These are phyloP conservation scores for Globisporangium orthogonon DNA, from an alignment of 352 stramenopile species.

Conservation along the genomic window DNA sequence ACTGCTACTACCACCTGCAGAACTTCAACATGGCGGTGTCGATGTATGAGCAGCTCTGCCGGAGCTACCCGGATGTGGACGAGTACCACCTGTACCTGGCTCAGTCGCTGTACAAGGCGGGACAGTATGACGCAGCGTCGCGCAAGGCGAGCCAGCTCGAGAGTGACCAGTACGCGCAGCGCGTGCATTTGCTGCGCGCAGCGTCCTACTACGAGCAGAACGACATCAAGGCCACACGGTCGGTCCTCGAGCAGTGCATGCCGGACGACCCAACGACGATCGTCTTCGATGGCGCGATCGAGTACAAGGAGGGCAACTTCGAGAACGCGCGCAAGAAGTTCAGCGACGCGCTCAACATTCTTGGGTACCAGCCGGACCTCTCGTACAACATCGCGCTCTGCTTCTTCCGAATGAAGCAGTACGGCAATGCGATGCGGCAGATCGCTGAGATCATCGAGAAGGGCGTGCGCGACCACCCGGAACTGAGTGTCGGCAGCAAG, in stretches of 20 bases:
- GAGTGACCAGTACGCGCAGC: conserved; percentile 83
- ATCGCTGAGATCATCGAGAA: conserved; percentile 94
- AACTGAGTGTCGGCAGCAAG: conserved; percentile 91
- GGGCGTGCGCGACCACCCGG: conserved; percentile 87
- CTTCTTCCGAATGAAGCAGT: conserved; percentile 91
- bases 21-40: conserved; percentile 88
- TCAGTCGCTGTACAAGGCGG: conserved; percentile 93
- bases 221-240: conserved; percentile 88
- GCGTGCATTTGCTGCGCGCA: conserved; percentile 80
- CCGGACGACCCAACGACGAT: conserved; percentile 90
- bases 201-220: conserved; percentile 96
- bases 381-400: conserved; percentile 95
- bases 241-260: conserved; percentile 90
- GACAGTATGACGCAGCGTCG: conserved; percentile 73
- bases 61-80: conserved; percentile 91
- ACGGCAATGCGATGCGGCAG: conserved; percentile 87
- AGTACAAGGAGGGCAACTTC: conserved; percentile 87
- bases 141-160: conserved; percentile 80
- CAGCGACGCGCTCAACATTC: conserved; percentile 87
- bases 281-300: conserved; percentile 76
- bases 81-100: conserved; percentile 95
- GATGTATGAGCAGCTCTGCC: conserved; percentile 94
- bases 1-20: conserved; percentile 96
- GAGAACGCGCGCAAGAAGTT: conserved; percentile 89
- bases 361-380: conserved; percentile 91